phyloP scores from a whole-genome alignment of 2,329 filamentous ascomycete genomes.

The Podosphaera fusca region DNA sequence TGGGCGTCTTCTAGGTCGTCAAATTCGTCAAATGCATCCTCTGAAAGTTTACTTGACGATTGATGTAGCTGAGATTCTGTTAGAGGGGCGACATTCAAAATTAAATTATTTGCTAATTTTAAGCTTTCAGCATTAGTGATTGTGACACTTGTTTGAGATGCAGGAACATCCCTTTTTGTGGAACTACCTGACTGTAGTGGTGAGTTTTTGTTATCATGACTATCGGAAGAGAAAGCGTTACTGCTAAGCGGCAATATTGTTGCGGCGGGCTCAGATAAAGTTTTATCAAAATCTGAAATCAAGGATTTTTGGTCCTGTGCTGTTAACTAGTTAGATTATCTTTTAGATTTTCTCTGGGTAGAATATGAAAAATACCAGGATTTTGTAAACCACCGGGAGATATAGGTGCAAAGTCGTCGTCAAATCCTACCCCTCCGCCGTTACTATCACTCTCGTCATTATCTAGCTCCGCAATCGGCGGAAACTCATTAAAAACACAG shows the following conservation, averaged over 20 bases:
- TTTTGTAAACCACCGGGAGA: conserved; percentile 14
- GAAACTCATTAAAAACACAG: conserved; percentile 57
- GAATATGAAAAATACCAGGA: conserved; percentile 6
- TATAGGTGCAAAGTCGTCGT: conserved; percentile 69
- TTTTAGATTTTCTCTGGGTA: neutral
- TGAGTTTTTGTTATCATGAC: neutral
- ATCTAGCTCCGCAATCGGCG: conserved; percentile 69
- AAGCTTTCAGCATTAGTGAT: conserved; percentile 4
- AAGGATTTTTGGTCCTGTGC: neutral
- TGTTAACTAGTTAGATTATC: neutral
- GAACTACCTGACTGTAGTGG: neutral
- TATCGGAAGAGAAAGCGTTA: neutral
- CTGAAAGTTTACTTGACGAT: conserved; percentile 32
- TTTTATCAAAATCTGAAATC: neutral
- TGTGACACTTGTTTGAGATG: conserved; percentile 9
- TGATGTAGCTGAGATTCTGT: conserved; percentile 15
- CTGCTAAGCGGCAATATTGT: neutral
- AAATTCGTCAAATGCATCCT: conserved; percentile 62
- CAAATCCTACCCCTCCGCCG: conserved; percentile 63
- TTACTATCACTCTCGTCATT: conserved; percentile 71
- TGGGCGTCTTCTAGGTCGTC: conserved; percentile 67
- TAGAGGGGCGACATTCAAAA: conserved; percentile 4
- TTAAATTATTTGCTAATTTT: neutral
- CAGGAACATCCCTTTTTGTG: conserved; percentile 23
- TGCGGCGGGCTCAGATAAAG: too few species aligned